Base-by-base conservation (phyloP, 495 filamentous ascomycete genomes). In the Corynascus novoguineensis region DNA sequence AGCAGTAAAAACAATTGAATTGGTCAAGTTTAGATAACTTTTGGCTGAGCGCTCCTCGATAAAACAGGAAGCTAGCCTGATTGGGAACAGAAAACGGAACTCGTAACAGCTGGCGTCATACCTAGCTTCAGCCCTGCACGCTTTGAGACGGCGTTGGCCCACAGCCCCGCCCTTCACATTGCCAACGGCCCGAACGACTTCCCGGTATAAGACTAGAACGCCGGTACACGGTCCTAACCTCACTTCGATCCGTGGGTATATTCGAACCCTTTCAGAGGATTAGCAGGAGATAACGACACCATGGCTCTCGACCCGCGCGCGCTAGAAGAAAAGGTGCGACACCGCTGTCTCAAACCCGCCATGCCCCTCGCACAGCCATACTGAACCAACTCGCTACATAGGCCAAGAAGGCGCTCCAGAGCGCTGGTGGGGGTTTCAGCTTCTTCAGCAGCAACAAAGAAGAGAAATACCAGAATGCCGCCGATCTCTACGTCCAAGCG, bases 391-490 rank as follows among this genome's bases (percentile, higher is more conserved):
- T 35, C 55, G 35, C 29, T 55, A 45, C 35, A 61, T 64, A 95
- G 89, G 90, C 90, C 68, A 87, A 92, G 65, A 91, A 89, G 79
- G 79, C 85, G 17, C 78, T 85, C 4, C 68, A 79, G 60, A 72
- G 83, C 60, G 89, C 88, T 12, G 75, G 78, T n/a, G 74, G 85
- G 4, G 90, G 91, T 45, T 81, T 78, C 62, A 76, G 73, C 67
- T 84, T 92, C 70, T 93, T 95, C 61, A 84, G 88, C 61, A 84
- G 88, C 41, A 79, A 83, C 53, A 77, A 84, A 64, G 90, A 68
- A 57, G 67, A 95, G 60, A 96, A 96, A 69, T 89, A 84, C 59
- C 86, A 92, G 71, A 81, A 81, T 74, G 90, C 90, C 10, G 87
- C 87, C 51, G 86, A 93, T 60, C 75, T 92, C 46, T 96, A 88